phyloP scores from a whole-genome alignment of 1,284 basidiomycete genomes.

The Tilletia horrida region DNA sequence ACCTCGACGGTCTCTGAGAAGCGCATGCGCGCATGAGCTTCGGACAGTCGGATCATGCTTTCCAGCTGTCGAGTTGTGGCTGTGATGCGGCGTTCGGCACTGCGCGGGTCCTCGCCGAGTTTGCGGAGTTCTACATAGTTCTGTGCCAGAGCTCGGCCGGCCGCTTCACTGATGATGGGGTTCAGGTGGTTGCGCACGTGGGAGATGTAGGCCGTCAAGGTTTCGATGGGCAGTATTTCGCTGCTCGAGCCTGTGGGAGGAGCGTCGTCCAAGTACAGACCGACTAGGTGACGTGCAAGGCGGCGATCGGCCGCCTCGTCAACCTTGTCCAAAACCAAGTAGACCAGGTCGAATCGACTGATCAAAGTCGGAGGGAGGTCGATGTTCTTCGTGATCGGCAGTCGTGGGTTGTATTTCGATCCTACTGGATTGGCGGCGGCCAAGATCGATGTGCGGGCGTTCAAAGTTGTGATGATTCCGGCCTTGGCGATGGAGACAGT shows the following conservation, averaged over 20 bases:
- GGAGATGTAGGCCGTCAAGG: constrained; percentile 89
- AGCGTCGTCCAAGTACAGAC: constrained; percentile 85
- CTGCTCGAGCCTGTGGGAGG: constrained; percentile 65
- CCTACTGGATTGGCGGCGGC: constrained; percentile 96
- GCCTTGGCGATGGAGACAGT: constrained; percentile 99
- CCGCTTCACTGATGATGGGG: constrained; percentile 82
- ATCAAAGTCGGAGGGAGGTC: constrained; percentile 94
- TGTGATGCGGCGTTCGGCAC: constrained; percentile 87
- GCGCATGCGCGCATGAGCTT: constrained; percentile 94
- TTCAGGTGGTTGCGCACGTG: constrained; percentile 85
- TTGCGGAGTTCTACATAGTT: constrained; percentile 92
- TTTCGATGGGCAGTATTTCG: constrained; percentile 80
- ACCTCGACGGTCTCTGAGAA: constrained; percentile 80
- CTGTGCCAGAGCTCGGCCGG: constrained; percentile 75
- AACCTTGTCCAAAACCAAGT: constrained; percentile 84
- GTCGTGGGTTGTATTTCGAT: constrained; percentile 85
- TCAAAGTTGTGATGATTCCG: constrained; percentile 96
- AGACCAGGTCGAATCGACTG: constrained; percentile 95
- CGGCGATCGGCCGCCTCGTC: constrained; percentile 85
- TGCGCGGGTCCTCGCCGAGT: constrained; percentile 71
- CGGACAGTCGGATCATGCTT: constrained; percentile 93
- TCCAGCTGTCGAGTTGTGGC: constrained; percentile 96
- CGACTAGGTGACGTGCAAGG: constrained; percentile 87
- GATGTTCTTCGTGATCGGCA: constrained; percentile 67
- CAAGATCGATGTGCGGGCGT: constrained; percentile 92